A percentile compares a stretch with the other conserved stretches of the same genome.
These are phyloP conservation scores for Podospora appendiculata DNA, from an alignment of 495 filamentous ascomycete species.

Conservation along the genomic window DNA sequence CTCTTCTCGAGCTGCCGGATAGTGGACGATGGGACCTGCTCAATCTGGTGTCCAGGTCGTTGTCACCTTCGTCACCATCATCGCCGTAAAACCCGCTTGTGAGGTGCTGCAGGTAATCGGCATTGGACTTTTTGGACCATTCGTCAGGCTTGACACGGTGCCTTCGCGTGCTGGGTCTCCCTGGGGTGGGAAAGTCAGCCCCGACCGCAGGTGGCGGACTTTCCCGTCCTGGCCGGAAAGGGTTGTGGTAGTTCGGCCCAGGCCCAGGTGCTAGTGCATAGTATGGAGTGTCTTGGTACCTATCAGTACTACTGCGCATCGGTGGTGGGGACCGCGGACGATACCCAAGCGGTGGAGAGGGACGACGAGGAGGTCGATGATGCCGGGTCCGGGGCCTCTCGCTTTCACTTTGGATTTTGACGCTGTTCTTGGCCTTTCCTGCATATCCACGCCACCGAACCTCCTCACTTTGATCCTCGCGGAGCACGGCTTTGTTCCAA, in stretches of 20 bases:
- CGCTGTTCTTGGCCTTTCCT: not conserved
- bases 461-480: conserved; percentile 2
- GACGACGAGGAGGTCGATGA: not conserved
- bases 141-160: not conserved
- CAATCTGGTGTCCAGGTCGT: not conserved
- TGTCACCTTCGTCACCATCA: not conserved
- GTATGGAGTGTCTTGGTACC: too few species aligned
- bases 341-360: too few species aligned
- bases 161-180: not conserved
- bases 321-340: too few species aligned
- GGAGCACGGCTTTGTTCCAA: conserved; percentile 8
- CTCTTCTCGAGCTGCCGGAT: too few species aligned
- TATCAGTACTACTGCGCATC: too few species aligned
- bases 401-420: too few species aligned
- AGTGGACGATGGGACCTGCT: not conserved
- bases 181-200: too few species aligned
- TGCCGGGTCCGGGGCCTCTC: not conserved
- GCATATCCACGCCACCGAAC: conserved; percentile 3
- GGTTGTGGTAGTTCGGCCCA: too few species aligned
- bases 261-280: too few species aligned
- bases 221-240: too few species aligned
- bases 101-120: not conserved
- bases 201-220: too few species aligned
- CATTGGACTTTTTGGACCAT: not conserved
- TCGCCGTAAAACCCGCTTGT: not conserved